phyloP scores from a whole-genome alignment of 2,329 filamentous ascomycete genomes.

The Tympanopsis confertula region DNA sequence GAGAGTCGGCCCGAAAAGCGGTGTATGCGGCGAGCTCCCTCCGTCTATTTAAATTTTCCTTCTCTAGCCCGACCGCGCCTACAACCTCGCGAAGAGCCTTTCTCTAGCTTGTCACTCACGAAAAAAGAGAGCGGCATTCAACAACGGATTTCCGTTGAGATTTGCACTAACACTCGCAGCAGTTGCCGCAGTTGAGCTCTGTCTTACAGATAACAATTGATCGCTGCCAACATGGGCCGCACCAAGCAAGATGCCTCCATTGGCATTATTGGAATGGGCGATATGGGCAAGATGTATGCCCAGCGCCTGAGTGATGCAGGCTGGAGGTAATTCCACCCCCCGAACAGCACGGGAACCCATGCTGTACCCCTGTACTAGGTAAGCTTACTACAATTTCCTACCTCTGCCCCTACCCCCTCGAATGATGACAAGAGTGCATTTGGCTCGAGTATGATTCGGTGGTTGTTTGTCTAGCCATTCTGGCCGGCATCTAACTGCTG shows the following conservation, averaged over 20 bases:
- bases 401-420: constrained; percentile 7
- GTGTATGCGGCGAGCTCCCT: no score
- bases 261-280: constrained; percentile 96
- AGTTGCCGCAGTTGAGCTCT: no score
- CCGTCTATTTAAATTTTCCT: no score
- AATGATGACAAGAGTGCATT: constrained; percentile 99
- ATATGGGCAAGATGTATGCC: constrained; percentile 99
- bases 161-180: no score
- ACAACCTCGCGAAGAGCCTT: no score
- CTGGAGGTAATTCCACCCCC: constrained; percentile 67
- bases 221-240: background rate
- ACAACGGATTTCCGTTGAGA: no score
- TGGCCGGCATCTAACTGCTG: constrained; percentile 45
- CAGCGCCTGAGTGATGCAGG: constrained; percentile 77
- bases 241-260: constrained; percentile 34
- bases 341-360: constrained; percentile 14
- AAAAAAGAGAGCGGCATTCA: no score
- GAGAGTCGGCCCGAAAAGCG: background rate
- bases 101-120: no score
- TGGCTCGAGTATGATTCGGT: constrained; percentile 92
- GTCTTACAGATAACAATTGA: no score
- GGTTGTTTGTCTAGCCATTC: constrained; percentile 61
- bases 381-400: constrained; percentile 8
- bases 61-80: no score
- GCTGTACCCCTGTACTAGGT: background rate